Conservation (phyloP, 257 asterid species). For the Nyctanthes arbortristis region DNA sequence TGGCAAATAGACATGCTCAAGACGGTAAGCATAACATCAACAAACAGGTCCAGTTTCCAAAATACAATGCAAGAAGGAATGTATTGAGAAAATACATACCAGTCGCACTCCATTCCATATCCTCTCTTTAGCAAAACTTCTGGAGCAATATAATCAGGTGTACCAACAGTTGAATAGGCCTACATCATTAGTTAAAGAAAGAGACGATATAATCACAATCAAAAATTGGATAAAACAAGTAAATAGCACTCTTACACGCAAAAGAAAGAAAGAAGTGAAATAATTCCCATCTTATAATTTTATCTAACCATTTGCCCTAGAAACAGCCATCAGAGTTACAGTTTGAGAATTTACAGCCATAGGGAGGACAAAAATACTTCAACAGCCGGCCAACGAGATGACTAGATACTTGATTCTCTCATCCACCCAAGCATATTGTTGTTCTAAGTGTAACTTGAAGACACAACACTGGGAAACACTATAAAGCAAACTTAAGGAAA, state of each 20-base stretch:
- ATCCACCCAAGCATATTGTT: neutral
- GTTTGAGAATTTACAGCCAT: slow-evolving; percentile 15
- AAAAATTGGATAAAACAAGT: slow-evolving; percentile 8
- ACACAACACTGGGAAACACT: slow-evolving; percentile 3
- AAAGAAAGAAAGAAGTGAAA: slow-evolving; percentile 2
- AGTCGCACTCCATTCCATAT: slow-evolving; percentile 97
- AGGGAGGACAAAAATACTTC: neutral
- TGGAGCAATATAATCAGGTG: slow-evolving; percentile 99
- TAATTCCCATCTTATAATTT: slow-evolving; percentile 10
- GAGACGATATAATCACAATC: slow-evolving; percentile 14
- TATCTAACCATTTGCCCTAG: slow-evolving; percentile 4
- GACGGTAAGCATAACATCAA: slow-evolving; percentile 18
- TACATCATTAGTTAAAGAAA: slow-evolving; percentile 31
- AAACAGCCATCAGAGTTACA: slow-evolving; percentile 5
- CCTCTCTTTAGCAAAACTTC: slow-evolving; percentile 94
- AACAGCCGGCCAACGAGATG: neutral
- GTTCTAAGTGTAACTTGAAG: neutral
- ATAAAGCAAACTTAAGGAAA: slow-evolving; percentile 1
- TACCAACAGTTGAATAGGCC: slow-evolving; percentile 99
- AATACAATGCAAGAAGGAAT: slow-evolving; percentile 19
- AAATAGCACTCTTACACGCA: slow-evolving; percentile 14
- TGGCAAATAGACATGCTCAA: slow-evolving; percentile 13
- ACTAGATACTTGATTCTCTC: neutral
- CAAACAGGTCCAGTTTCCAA: slow-evolving; percentile 13
- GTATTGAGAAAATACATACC: slow-evolving; percentile 47